Percentiles rank a stretch among this genome's conserved stretches.
These are phyloP conservation scores for Microbotryomycetes sp. DNA, from an alignment of 1,284 basidiomycete genomes.

Conservation along the genomic window DNA sequence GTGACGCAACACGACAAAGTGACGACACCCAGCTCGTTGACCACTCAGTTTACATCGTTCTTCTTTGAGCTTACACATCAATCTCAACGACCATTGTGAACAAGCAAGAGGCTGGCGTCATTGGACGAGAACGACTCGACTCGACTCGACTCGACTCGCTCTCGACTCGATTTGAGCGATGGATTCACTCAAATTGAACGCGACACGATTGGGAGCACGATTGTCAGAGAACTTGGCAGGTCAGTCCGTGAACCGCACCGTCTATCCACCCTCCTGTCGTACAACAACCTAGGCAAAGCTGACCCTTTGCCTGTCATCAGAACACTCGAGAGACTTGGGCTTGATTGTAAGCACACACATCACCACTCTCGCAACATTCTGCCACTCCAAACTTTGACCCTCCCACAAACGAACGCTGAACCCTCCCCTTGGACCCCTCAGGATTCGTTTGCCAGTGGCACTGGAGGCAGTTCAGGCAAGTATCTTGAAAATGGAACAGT, in stretches of 20 bases:
- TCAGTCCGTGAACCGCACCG: constrained; percentile 3
- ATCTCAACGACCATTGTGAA: no score
- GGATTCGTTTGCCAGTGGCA: constrained; percentile 30
- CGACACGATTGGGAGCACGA: constrained; percentile 20
- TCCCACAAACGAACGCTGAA: not conserved
- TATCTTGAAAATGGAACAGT: constrained; percentile 37
- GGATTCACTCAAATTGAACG: constrained; percentile 18
- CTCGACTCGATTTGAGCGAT: constrained; percentile 1
- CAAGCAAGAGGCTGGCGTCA: no score
- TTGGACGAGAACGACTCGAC: no score
- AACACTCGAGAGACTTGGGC: constrained; percentile 31
- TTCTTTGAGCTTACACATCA: no score
- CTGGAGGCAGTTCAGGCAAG: constrained; percentile 29
- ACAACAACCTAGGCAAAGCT: not conserved
- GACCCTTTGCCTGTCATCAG: not conserved
- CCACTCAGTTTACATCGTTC: no score
- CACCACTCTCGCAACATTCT: not conserved
- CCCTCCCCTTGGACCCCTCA: not conserved
- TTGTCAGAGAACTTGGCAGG: constrained; percentile 31
- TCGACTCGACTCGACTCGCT: no score
- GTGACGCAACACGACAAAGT: no score
- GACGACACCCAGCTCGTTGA: no score
- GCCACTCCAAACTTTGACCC: not conserved
- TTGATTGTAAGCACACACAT: constrained; percentile 16
- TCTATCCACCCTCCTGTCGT: not conserved